A percentile compares a stretch with the other conserved stretches of the same genome.
Conservation (phyloP, 2,329 filamentous ascomycete species). For the Rhinocladiella similis region DNA sequence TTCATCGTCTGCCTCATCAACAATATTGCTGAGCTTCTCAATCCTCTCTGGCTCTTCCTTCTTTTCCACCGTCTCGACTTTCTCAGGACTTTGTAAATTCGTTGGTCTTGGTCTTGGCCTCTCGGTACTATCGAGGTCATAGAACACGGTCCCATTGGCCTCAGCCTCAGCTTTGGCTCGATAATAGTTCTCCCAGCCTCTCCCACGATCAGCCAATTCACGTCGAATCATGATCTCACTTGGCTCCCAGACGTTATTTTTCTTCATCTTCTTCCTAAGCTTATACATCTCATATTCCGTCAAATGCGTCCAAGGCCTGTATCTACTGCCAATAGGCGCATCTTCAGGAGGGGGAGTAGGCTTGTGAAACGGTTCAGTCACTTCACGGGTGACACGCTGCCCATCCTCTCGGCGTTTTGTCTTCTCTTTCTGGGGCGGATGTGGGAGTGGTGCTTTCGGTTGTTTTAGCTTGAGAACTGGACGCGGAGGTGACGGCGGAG, state of each 20-base stretch:
- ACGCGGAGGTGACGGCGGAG: conserved; percentile 33
- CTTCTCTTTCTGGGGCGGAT: conserved; percentile 20
- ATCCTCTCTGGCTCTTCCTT: conserved; percentile 11
- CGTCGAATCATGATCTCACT: conserved; percentile 67
- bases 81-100: conserved; percentile 14
- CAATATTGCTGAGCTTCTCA: background rate
- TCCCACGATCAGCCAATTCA: conserved; percentile 60
- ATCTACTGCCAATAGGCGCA: conserved; percentile 60
- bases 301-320: conserved; percentile 63
- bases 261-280: conserved; percentile 68
- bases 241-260: conserved; percentile 68
- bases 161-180: conserved; percentile 53
- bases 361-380: conserved; percentile 24
- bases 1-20: conserved; percentile 42
- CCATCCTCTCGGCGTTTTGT: conserved; percentile 15
- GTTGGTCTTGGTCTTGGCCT: conserved; percentile 8
- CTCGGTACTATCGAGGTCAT: conserved; percentile 50
- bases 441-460: conserved; percentile 41
- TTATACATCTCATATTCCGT: conserved; percentile 69
- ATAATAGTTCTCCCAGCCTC: conserved; percentile 52
- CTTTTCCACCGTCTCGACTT: conserved; percentile 11
- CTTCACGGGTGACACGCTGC: conserved; percentile 18
- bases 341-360: conserved; percentile 57
- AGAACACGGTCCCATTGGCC: conserved; percentile 53
- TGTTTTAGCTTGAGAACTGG: conserved; percentile 38